Conservation (phyloP, 805 yeast genomes). For the Kluyveromyces dobzhanskii region DNA sequence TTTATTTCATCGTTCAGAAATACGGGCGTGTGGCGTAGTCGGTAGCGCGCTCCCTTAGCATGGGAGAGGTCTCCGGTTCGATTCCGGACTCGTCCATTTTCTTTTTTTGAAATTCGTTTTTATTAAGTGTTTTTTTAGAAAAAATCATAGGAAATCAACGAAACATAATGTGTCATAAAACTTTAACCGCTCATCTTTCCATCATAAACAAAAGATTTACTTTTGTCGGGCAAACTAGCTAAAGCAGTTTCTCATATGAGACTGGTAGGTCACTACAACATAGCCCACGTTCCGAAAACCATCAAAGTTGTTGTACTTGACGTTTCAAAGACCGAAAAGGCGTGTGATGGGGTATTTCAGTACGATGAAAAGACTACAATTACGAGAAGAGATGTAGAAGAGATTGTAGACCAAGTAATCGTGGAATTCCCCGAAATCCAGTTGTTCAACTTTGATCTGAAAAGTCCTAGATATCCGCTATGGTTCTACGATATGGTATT, state of each 20-base stretch:
- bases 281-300: not conserved
- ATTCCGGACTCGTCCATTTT: constrained; percentile 60
- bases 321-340: not conserved
- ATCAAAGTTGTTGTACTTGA: constrained; percentile 1
- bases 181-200: too few relatives aligned
- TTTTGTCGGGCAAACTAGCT: too few relatives aligned
- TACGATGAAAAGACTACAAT: not conserved
- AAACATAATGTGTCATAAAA: too few relatives aligned
- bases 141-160: too few relatives aligned
- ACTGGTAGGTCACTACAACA: constrained; percentile 1
- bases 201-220: too few relatives aligned
- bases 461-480: not conserved
- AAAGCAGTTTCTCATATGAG: not conserved
- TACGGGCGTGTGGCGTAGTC: constrained; percentile 66
- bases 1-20: too few relatives aligned
- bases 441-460: not conserved
- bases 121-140: too few relatives aligned
- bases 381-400: not conserved
- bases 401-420: not conserved
- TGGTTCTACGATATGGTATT: constrained; percentile 2
- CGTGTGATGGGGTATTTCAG: not conserved
- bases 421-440: not conserved
- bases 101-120: constrained; percentile 15
- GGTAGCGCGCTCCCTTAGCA: constrained; percentile 72
- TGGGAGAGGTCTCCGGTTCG: constrained; percentile 71